A percentile compares a stretch with the other conserved stretches of the same genome.
phyloP scores from a whole-genome alignment of 2,329 filamentous ascomycete species.

The Trichophyton mentagrophytes region DNA sequence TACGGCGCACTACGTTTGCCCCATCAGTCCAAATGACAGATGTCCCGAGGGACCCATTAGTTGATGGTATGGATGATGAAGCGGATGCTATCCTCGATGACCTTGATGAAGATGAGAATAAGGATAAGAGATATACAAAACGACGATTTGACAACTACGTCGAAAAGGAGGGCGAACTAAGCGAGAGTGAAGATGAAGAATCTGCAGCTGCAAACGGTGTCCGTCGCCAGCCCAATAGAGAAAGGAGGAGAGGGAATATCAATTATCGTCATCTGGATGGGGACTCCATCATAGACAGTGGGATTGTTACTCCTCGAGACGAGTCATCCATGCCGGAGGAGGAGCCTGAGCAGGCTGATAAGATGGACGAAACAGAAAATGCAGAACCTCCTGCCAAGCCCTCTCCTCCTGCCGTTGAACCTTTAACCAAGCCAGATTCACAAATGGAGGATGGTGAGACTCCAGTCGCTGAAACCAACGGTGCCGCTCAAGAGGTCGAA shows the following conservation, averaged over 20 bases:
- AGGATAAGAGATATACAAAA: constrained; percentile 69
- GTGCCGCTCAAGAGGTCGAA: constrained; percentile 18
- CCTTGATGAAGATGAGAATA: constrained; percentile 72
- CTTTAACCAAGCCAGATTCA: constrained; percentile 14
- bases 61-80: constrained; percentile 50
- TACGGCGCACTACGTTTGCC: constrained; percentile 48
- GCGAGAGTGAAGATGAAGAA: constrained; percentile 83
- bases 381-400: constrained; percentile 22
- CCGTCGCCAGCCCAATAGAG: constrained; percentile 39
- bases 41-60: constrained; percentile 43
- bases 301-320: constrained; percentile 34
- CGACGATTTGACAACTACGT: constrained; percentile 70
- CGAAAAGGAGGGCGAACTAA: constrained; percentile 65
- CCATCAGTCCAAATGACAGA: constrained; percentile 54
- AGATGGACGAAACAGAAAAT: constrained; percentile 31
- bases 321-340: constrained; percentile 34
- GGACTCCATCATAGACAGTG: constrained; percentile 44
- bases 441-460: constrained; percentile 21
- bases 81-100: constrained; percentile 54
- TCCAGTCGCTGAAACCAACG: constrained; percentile 22
- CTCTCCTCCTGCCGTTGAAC: constrained; percentile 21
- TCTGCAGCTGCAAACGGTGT: constrained; percentile 57
- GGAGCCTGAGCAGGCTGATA: constrained; percentile 30
- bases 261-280: constrained; percentile 48
- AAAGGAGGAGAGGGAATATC: constrained; percentile 46